Percentiles rank a stretch among this genome's conserved stretches.
Evolutionary conservation across 148 eudicot species (phyloP).

Genomic region (Dysphania ambrosioides): DNA sequence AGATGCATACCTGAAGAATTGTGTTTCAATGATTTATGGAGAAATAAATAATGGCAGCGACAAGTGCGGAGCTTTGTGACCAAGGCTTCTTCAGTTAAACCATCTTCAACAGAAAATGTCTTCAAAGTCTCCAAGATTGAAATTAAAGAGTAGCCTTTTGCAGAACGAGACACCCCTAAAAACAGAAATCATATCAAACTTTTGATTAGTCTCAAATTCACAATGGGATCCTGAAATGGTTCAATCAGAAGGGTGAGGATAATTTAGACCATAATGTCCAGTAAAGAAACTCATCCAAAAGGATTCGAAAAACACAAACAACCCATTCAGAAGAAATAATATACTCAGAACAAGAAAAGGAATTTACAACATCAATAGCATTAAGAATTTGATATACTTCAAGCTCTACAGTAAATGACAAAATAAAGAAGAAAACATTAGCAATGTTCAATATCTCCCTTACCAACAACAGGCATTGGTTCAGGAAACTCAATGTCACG

Average conservation of each 20-base stretch:
- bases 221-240: background rate
- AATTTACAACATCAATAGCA: slow-evolving; percentile 5
- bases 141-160: slow-evolving; percentile 80
- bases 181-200: slow-evolving; percentile 1
- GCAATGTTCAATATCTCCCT: slow-evolving; percentile 19
- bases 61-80: slow-evolving; percentile 96
- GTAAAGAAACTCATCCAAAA: background rate
- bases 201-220: background rate
- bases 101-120: slow-evolving; percentile 85
- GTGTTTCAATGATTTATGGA: slow-evolving; percentile 74
- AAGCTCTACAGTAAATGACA: background rate
- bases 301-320: background rate
- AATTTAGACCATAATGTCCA: background rate
- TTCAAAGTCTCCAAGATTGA: slow-evolving; percentile 91
- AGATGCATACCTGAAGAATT: slow-evolving; percentile 69
- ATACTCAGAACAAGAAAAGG: background rate
- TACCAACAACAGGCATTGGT: slow-evolving; percentile 99
- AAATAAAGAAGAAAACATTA: background rate
- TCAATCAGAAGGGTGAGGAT: background rate
- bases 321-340: background rate
- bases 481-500: slow-evolving; percentile 97
- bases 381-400: background rate
- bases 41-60: slow-evolving; percentile 80
- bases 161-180: slow-evolving; percentile 89
- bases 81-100: slow-evolving; percentile 93